These are phyloP conservation scores for Linnemannia exigua DNA, from an alignment of 192 early-diverging fungal genomes.

Conservation along the genomic window DNA sequence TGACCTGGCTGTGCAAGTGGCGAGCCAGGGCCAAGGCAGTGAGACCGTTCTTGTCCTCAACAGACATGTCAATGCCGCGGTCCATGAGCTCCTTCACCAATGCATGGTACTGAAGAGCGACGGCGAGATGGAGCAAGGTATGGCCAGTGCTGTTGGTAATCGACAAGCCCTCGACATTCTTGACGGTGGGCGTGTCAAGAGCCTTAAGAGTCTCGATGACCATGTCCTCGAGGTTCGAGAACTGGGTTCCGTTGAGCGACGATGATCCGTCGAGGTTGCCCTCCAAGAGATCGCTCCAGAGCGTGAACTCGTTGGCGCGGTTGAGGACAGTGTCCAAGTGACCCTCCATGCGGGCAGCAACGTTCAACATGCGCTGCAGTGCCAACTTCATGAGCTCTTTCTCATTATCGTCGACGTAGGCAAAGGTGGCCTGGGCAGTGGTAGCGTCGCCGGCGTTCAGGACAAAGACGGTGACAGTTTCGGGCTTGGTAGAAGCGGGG, in stretches of 20 bases:
- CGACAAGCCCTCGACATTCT: constrained; percentile 40
- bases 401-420: constrained; percentile 57
- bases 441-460: constrained; percentile 33
- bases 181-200: constrained; percentile 26
- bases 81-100: constrained; percentile 37
- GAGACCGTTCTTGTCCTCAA: constrained; percentile 52
- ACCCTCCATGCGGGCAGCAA: constrained; percentile 53
- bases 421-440: constrained; percentile 43
- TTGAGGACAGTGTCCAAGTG: constrained; percentile 44
- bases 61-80: constrained; percentile 22
- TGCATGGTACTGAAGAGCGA: constrained; percentile 26
- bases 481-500: constrained; percentile 47
- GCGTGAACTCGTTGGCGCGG: constrained; percentile 52
- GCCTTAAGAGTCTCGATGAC: constrained; percentile 36
- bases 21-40: constrained; percentile 45
- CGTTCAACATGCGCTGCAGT: constrained; percentile 54
- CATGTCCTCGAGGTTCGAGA: constrained; percentile 40
- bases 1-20: constrained; percentile 21
- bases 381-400: constrained; percentile 55
- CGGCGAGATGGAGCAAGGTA: constrained; percentile 50
- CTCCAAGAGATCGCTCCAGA: constrained; percentile 50
- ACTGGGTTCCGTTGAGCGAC: constrained; percentile 8
- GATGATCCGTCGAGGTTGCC: constrained; percentile 20
- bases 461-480: constrained; percentile 53
- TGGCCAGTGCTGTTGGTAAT: constrained; percentile 47